Evolutionary conservation across 2,329 filamentous ascomycete species (phyloP).

Genomic region (Phoma sp.): DNA sequence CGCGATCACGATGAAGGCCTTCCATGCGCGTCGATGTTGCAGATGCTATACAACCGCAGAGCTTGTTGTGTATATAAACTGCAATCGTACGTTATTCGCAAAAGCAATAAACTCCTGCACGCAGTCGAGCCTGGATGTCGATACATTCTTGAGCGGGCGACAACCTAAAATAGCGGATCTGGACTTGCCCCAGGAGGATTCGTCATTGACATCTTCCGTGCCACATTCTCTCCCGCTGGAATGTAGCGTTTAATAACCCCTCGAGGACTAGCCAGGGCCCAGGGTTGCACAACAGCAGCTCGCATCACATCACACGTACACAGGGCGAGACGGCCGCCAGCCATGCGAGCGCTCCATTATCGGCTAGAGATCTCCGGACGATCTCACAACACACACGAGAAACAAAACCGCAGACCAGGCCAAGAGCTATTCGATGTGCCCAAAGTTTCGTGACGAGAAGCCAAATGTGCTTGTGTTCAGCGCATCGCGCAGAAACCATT

Average conservation of each 20-base stretch:
- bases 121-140: no score
- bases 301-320: conserved; percentile 1
- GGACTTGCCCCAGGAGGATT: neutral
- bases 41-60: no score
- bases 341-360: conserved; percentile 8
- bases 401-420: neutral
- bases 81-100: neutral
- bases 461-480: neutral
- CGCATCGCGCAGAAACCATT: neutral
- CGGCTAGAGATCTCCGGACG: conserved; percentile 4
- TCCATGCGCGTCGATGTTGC: no score
- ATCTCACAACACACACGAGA: conserved; percentile 5
- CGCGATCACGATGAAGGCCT: no score
- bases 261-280: conserved; percentile 9
- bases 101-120: neutral
- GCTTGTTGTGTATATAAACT: conserved; percentile 6
- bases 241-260: conserved; percentile 12
- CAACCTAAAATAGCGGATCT: conserved; percentile 7
- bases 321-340: conserved; percentile 9
- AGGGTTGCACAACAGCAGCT: conserved; percentile 21
- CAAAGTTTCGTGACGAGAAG: neutral
- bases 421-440: neutral
- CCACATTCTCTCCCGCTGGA: conserved; percentile 13
- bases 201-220: neutral
- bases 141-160: conserved; percentile 10